Evolutionary conservation across 176 grass and related monocot species (phyloP).

Genomic region (Cymbopogon citratus): DNA sequence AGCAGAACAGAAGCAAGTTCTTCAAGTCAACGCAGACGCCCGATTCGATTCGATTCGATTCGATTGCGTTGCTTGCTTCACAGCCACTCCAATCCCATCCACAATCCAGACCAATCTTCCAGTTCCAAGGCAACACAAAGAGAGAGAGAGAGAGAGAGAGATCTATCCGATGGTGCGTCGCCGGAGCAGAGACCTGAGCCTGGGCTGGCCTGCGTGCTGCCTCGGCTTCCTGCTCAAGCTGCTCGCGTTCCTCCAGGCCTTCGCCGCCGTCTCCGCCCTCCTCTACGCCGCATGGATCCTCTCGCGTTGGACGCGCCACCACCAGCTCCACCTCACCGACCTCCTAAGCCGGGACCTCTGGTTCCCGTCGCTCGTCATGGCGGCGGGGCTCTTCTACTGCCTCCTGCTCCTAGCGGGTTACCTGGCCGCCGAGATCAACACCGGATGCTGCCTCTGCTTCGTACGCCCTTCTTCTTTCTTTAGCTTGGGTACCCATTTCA

Average conservation of each 20-base stretch:
- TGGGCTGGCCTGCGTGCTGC: conserved; percentile 12
- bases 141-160: not conserved
- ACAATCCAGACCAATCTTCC: too few relatives aligned
- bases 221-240: conserved; percentile 56
- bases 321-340: conserved; percentile 22
- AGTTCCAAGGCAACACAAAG: too few relatives aligned
- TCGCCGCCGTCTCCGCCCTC: conserved; percentile 37
- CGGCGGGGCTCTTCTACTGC: conserved; percentile 37
- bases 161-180: conserved; percentile 20
- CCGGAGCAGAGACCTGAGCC: not conserved
- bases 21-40: too few relatives aligned
- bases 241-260: conserved; percentile 57
- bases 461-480: not conserved
- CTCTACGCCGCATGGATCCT: conserved; percentile 58
- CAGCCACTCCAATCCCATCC: too few relatives aligned
- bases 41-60: too few relatives aligned
- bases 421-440: conserved; percentile 53
- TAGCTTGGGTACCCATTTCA: too few relatives aligned
- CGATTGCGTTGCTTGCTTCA: too few relatives aligned
- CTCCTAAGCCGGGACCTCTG: conserved; percentile 49
- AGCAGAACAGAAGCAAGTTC: too few relatives aligned
- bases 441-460: conserved; percentile 42
- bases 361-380: conserved; percentile 42
- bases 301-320: conserved; percentile 47
- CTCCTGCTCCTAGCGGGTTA: conserved; percentile 44